phyloP scores from a whole-genome alignment of 2,329 filamentous ascomycete species.

The Apiospora rasikravindrae region DNA sequence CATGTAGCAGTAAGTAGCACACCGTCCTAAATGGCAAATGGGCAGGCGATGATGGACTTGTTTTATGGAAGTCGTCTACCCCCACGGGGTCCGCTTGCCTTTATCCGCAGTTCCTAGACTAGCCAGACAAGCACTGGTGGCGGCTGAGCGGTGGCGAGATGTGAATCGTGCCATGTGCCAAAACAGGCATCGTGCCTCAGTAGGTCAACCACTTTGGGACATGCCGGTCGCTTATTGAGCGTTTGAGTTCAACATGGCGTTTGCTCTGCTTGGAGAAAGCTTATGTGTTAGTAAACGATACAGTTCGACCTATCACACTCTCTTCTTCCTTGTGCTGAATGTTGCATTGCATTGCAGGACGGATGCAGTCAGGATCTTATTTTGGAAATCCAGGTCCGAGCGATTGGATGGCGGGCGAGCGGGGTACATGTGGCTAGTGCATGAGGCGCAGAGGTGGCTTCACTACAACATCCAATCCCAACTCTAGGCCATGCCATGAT shows the following conservation, averaged over 20 bases:
- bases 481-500: neutral
- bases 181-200: neutral
- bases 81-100: slow-evolving; percentile 7
- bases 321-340: neutral
- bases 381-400: neutral
- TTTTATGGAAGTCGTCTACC: slow-evolving; percentile 1
- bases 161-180: neutral
- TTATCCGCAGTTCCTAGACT: neutral
- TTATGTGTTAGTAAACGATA: neutral
- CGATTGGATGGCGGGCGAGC: neutral
- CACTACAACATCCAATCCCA: neutral
- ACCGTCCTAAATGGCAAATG: neutral
- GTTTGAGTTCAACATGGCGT: neutral
- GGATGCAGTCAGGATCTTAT: neutral
- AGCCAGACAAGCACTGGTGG: neutral
- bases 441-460: neutral
- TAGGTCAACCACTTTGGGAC: neutral
- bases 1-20: neutral
- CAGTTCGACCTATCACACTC: neutral
- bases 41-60: neutral
- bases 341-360: neutral
- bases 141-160: neutral
- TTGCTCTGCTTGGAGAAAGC: neutral
- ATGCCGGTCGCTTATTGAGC: neutral
- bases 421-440: slow-evolving; percentile 5